These are phyloP conservation scores for Chlamydomonas reinhardtii DNA, from an alignment of 163 green algal genomes.

Conservation along the genomic window DNA sequence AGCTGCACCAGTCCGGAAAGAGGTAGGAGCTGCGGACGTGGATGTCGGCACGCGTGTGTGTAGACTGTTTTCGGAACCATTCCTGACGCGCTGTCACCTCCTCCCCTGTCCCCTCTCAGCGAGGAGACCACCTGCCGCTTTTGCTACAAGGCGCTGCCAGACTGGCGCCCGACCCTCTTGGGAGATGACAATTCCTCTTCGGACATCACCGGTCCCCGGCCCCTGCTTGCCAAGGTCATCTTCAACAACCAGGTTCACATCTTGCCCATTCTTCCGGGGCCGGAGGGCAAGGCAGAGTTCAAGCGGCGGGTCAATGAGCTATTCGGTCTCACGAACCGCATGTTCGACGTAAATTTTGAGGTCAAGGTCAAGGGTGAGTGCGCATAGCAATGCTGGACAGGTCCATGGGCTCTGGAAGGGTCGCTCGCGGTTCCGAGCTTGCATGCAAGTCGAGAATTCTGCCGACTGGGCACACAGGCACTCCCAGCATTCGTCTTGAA, in stretches of 20 bases:
- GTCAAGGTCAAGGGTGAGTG: conserved; percentile 29
- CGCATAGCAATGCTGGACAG: too few species aligned
- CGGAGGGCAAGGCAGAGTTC: conserved; percentile 42
- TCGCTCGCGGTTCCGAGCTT: too few species aligned
- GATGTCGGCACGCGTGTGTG: too few species aligned
- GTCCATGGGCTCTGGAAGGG: too few species aligned
- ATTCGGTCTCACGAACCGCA: conserved; percentile 7
- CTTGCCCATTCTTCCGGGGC: conserved; percentile 33
- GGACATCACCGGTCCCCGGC: neutral
- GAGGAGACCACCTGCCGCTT: conserved; percentile 43
- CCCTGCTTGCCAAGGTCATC: conserved; percentile 23
- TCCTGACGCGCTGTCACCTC: too few species aligned
- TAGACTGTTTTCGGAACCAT: too few species aligned
- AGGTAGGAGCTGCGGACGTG: neutral
- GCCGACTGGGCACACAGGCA: too few species aligned
- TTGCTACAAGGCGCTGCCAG: neutral
- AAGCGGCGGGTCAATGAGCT: conserved; percentile 42
- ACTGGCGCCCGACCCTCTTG: conserved; percentile 13
- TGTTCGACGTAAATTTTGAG: conserved; percentile 36
- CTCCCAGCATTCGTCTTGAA: too few species aligned
- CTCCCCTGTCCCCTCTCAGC: neutral
- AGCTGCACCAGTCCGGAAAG: conserved; percentile 15
- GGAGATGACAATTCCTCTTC: neutral
- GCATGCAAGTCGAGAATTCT: too few species aligned
- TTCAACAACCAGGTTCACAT: conserved; percentile 43